phyloP scores from a whole-genome alignment of 2,329 filamentous ascomycete genomes.

The Curvularia eragrostidis region DNA sequence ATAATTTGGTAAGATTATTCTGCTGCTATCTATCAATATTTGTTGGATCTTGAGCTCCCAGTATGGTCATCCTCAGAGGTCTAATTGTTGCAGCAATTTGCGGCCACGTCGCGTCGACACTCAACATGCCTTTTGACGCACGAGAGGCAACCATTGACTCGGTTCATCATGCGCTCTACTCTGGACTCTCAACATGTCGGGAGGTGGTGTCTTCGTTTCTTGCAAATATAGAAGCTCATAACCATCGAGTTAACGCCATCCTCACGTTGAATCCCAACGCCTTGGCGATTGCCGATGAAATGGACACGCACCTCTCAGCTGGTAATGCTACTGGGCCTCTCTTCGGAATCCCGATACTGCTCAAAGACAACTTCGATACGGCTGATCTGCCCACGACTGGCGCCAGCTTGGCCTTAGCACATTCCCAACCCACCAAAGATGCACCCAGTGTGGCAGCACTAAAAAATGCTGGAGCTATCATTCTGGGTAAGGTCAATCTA shows the following conservation, averaged over 20 bases:
- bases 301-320: slow-evolving; percentile 56
- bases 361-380: slow-evolving; percentile 71
- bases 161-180: slow-evolving; percentile 63
- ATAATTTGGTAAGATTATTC: slow-evolving; percentile 3
- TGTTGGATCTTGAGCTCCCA: slow-evolving; percentile 7
- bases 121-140: slow-evolving; percentile 56
- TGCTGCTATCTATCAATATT: not conserved
- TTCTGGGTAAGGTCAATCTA: slow-evolving; percentile 65
- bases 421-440: slow-evolving; percentile 57
- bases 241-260: slow-evolving; percentile 65
- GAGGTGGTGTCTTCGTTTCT: slow-evolving; percentile 63
- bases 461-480: slow-evolving; percentile 59
- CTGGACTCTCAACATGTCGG: slow-evolving; percentile 61
- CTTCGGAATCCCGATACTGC: slow-evolving; percentile 67
- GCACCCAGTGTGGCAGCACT: slow-evolving; percentile 60
- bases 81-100: slow-evolving; percentile 13
- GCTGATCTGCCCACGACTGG: slow-evolving; percentile 64
- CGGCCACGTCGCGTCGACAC: slow-evolving; percentile 12
- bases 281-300: slow-evolving; percentile 56
- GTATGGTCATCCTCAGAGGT: slow-evolving; percentile 11
- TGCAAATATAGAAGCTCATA: slow-evolving; percentile 63
- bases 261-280: slow-evolving; percentile 61
- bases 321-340: slow-evolving; percentile 61
- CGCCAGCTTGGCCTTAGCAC: slow-evolving; percentile 58
- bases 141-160: slow-evolving; percentile 65